Evolutionary conservation across 1,139 yeast species (phyloP), one percentile per base, ranked within the genome.

Genomic region (Arxiozyma slooffiae): DNA sequence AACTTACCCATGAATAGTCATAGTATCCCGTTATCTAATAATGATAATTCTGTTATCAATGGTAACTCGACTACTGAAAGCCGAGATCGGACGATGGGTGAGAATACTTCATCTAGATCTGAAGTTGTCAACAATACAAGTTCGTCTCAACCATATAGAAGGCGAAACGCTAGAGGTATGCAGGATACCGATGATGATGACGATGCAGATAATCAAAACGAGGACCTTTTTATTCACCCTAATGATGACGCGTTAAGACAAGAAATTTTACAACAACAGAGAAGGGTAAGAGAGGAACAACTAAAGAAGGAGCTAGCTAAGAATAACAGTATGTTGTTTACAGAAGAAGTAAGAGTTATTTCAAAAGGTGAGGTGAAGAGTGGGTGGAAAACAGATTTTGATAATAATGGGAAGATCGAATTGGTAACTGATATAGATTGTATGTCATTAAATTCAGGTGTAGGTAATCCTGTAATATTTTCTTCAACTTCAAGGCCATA

Each of bases 301-400:
- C 47, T 63, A 7, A 59, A 63, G 47, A 62, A 61, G 47, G 67
- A 63, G 42, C 48, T 58, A 14, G 44, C 51, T 38, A 63, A 66
- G 48, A 62, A 63, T n/a, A 70, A 68, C 26, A 66, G 69, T 22
- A 69, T 78, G 21, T 62, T 84, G 16, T 82, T 77, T 57, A 68
- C 82, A 7, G 94, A 88, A 61, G 96, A 88, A 60, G 75, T 78
- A 0, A 74, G 92, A 44, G 79, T 86, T 1, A 73, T 92, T 14
- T 78, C 83, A 16, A 78, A 81, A 50, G 96, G 96, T 7, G 95
- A 86, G 53, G 69, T 88, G 62, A 86, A 85, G 64, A 75, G 79
- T 23, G 98, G 98, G 7, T 92, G 98, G 98, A 92, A 92, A 67
- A 81, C 95, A 0, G 97, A 94, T 67, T 90, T 84, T 64, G 68